phyloP scores from a whole-genome alignment of 805 yeast genomes.

The Ogataea polymorpha region DNA sequence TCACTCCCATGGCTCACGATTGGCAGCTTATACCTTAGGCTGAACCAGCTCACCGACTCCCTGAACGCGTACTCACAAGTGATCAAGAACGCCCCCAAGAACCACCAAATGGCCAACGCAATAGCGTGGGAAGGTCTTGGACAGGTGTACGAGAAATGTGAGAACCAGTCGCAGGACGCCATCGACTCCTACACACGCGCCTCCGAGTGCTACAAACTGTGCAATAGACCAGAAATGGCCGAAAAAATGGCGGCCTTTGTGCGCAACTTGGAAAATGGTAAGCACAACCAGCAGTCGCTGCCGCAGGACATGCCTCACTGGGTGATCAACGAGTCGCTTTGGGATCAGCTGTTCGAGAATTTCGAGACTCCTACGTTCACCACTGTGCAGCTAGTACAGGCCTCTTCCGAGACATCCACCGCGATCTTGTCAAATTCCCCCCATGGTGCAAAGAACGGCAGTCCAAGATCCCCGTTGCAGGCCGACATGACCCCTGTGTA shows the following conservation, averaged over 20 bases:
- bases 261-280: constrained; percentile 28
- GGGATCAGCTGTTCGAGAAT: background rate
- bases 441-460: background rate
- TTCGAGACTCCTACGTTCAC: background rate
- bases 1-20: constrained; percentile 69
- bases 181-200: constrained; percentile 57
- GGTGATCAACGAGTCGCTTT: background rate
- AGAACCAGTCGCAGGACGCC: constrained; percentile 57
- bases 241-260: constrained; percentile 43
- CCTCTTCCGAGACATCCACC: background rate
- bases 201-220: constrained; percentile 45
- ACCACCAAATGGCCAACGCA: constrained; percentile 40
- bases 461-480: background rate
- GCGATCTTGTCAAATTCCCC: background rate
- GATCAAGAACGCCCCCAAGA: constrained; percentile 32
- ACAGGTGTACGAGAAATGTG: constrained; percentile 62
- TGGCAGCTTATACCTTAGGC: constrained; percentile 55
- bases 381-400: background rate
- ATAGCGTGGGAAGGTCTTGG: constrained; percentile 65
- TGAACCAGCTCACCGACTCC: constrained; percentile 63
- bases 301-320: background rate
- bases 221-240: constrained; percentile 44
- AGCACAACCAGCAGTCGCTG: background rate
- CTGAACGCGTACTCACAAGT: constrained; percentile 68
- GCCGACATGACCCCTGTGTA: background rate